Conservation (phyloP, 163 green algal genomes). For the Scenedesmus sp. region DNA sequence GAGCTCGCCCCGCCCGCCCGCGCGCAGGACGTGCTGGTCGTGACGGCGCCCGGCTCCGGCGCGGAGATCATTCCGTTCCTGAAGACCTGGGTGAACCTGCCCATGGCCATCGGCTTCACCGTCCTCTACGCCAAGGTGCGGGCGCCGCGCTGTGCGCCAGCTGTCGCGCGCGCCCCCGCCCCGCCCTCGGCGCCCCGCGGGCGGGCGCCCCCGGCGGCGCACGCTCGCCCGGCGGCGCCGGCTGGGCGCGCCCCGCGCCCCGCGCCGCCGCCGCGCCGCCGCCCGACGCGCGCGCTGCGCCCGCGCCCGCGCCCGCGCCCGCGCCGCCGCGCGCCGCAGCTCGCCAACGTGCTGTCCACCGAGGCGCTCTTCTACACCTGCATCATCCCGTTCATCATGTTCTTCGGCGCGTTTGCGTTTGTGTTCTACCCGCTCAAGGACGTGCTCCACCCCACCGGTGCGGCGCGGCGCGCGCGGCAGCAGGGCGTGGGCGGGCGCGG, state of each 20-base stretch:
- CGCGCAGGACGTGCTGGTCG: constrained; percentile 96
- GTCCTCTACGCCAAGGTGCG: constrained; percentile 89
- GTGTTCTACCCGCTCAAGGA: constrained; percentile 95
- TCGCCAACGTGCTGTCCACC: constrained; percentile 91
- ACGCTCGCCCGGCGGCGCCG: too few relatives aligned
- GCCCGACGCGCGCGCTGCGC: too few relatives aligned
- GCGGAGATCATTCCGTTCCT: constrained; percentile 99
- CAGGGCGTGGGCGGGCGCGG: not conserved
- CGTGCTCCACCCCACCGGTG: constrained; percentile 90
- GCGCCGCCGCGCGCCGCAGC: constrained; percentile 59
- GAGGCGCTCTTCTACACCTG: constrained; percentile 98
- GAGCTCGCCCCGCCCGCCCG: not conserved
- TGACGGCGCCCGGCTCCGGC: constrained; percentile 95
- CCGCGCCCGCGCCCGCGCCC: too few relatives aligned
- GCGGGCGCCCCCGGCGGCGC: too few relatives aligned
- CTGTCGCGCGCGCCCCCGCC: too few relatives aligned
- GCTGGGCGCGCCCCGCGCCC: too few relatives aligned
- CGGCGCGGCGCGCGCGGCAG: not conserved
- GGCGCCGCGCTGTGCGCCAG: not conserved
- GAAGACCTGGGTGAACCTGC: constrained; percentile 99
- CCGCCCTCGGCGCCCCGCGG: too few relatives aligned
- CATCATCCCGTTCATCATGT: constrained; percentile 98
- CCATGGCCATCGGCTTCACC: constrained; percentile 98
- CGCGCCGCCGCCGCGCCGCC: too few relatives aligned
- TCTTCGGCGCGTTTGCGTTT: constrained; percentile 97